phyloP scores from a whole-genome alignment of 306 rosid species.

The Cucumis cinereus region DNA sequence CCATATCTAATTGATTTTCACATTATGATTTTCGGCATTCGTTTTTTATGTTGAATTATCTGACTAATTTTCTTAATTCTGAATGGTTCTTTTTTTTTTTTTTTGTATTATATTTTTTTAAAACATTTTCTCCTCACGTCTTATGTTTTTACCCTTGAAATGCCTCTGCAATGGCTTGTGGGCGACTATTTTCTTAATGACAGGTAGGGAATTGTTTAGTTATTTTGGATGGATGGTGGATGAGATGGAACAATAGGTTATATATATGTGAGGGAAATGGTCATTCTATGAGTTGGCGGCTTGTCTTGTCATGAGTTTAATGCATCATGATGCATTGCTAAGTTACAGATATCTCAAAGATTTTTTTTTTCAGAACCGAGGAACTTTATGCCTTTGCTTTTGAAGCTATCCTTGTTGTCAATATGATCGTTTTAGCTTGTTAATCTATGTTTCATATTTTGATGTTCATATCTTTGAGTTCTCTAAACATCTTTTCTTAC shows the following conservation, averaged over 20 bases:
- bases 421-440: background rate
- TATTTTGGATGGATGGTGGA: background rate
- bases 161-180: background rate
- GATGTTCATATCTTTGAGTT: background rate
- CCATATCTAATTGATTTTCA: no score
- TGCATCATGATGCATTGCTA: background rate
- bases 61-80: no score
- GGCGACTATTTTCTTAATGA: background rate
- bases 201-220: background rate
- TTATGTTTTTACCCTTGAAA: background rate
- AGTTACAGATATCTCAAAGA: background rate
- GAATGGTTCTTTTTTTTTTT: no score
- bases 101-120: no score
- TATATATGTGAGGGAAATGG: background rate
- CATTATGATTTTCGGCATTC: no score
- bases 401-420: background rate
- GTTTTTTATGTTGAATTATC: no score
- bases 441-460: background rate
- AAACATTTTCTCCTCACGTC: background rate
- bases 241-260: background rate
- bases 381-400: background rate
- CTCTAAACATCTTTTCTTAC: background rate
- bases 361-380: background rate
- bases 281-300: background rate
- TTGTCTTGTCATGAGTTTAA: background rate